Evolutionary conservation across 2,329 filamentous ascomycete genomes (phyloP), one percentile per base, ranked within the genome.

Genomic region (Clonostachys chloroleuca): DNA sequence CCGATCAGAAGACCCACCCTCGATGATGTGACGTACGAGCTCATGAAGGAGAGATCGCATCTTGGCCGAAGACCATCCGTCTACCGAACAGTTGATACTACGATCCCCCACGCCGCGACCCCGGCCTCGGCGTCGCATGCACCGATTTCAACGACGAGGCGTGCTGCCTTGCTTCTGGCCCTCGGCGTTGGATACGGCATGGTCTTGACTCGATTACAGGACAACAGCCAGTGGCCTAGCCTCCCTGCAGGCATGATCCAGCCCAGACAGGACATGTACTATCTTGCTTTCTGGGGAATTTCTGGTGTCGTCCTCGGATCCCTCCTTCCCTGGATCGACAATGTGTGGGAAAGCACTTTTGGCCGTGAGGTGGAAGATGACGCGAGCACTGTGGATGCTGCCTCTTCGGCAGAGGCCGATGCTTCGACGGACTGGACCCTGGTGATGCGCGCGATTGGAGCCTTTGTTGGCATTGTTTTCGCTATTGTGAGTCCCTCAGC

Each of bases 161-260:
- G 40, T 17, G 78, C 79, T 3, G 63, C 74, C 1, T 68, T 94
- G 4, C 75, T 97, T 10, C 94, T 94, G 59, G 68, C 77, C 1
- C 83, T 96, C 36, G 94, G 94, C 1, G 76, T 92, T 46, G 80
- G 85, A 14, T 97, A 96, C 64, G 92, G 92, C 2, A 72, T 87
- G 2, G 74, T 96, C 39, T 86, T 96, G 37, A 84, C 86, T 17
- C 84, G 89, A 60, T 72, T 97, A 41, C 90, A 92, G 37, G 40
- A 46, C 39, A 12, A 20, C 56, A 82, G 86, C 52, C 74, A 78
- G 42, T 71, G 90, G 43, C 77, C 80, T 0, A 78, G 83, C 1
- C 77, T 89, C 34, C 76, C 81, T 47, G 67, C 12, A 17, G 64
- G 62, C 7, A 61, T 73, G 16, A 64, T 73, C 64, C 61, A 66